Evolutionary conservation across 345 rosid species (phyloP).

Genomic region (Linum tenue): DNA sequence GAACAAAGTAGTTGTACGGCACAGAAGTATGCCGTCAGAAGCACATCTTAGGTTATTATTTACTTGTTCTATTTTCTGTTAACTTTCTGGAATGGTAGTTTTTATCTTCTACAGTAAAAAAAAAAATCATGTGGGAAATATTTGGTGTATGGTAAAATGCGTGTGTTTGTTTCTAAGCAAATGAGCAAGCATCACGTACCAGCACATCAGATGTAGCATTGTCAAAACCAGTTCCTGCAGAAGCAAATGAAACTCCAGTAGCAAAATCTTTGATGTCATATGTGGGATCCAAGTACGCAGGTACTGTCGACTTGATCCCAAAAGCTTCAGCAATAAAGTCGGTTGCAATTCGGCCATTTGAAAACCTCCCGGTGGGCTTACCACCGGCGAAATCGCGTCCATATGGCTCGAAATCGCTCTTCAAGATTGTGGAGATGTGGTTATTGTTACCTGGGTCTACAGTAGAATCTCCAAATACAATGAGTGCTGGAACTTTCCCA

Average conservation of each 20-base stretch:
- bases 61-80: no score
- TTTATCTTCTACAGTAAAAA: no score
- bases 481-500: background rate
- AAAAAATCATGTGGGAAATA: no score
- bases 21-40: no score
- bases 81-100: no score
- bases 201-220: constrained; percentile 61
- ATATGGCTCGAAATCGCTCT: constrained; percentile 69
- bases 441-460: constrained; percentile 34
- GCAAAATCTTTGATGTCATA: constrained; percentile 55
- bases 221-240: constrained; percentile 87
- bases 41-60: no score
- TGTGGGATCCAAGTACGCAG: constrained; percentile 69
- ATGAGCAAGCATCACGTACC: constrained; percentile 37
- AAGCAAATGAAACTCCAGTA: constrained; percentile 82
- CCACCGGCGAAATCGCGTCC: constrained; percentile 64
- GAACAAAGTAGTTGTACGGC: no score
- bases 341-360: constrained; percentile 58
- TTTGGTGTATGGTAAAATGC: no score
- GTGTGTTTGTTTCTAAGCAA: no score
- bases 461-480: constrained; percentile 2
- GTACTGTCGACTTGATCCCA: constrained; percentile 52
- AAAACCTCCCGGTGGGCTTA: constrained; percentile 64
- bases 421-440: constrained; percentile 45
- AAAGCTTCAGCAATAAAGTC: constrained; percentile 76